These are phyloP conservation scores for Corylus avellana DNA, from an alignment of 306 rosid genomes.

Conservation along the genomic window DNA sequence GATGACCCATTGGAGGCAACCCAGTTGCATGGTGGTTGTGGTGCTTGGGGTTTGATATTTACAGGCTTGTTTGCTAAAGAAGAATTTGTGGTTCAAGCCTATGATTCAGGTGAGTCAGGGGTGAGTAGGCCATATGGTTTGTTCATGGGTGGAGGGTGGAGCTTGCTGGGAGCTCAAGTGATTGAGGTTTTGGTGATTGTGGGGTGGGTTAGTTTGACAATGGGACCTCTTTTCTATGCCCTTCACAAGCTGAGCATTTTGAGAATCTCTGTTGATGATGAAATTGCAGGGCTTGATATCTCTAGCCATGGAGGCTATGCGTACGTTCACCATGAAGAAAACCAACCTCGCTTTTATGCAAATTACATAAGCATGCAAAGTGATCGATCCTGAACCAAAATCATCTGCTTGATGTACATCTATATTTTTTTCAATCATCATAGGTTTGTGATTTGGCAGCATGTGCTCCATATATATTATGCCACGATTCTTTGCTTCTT, in stretches of 20 bases:
- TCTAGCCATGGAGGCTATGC: conserved; percentile 77
- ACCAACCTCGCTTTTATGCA: conserved; percentile 28
- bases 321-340: conserved; percentile 43
- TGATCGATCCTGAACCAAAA: background rate
- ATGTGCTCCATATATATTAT: background rate
- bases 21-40: conserved; percentile 80
- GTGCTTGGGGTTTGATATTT: conserved; percentile 73
- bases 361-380: conserved; percentile 34
- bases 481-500: background rate
- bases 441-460: background rate
- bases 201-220: conserved; percentile 67
- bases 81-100: conserved; percentile 54
- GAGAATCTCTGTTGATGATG: conserved; percentile 54
- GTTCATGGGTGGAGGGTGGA: conserved; percentile 73
- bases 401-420: background rate
- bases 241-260: conserved; percentile 49
- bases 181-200: conserved; percentile 52
- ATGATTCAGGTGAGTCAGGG: conserved; percentile 34
- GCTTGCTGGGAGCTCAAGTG: conserved; percentile 63
- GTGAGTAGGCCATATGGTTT: conserved; percentile 57
- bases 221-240: conserved; percentile 62
- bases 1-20: conserved; percentile 77
- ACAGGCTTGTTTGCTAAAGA: conserved; percentile 76
- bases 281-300: conserved; percentile 69
- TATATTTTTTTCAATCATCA: background rate